These are phyloP conservation scores for Pholiota molesta DNA, from an alignment of 768 basidiomycete genomes.

Conservation along the genomic window DNA sequence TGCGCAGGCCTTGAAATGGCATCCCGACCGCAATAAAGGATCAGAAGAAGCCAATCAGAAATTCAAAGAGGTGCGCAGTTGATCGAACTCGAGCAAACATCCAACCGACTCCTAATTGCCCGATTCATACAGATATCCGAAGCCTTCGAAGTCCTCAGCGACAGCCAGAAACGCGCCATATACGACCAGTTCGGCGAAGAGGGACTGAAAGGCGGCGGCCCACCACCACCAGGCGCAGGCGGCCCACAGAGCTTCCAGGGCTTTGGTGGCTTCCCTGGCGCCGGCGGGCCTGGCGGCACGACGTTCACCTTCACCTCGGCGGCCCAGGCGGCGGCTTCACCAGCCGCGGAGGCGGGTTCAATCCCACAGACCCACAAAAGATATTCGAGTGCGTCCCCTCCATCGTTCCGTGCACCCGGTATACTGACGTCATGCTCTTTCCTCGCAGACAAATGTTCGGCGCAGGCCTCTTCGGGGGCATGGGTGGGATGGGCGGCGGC, in stretches of 20 bases:
- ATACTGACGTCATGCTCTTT: conserved; percentile 6
- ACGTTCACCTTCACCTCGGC: conserved; percentile 62
- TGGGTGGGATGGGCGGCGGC: conserved; percentile 32
- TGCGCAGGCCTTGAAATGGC: conserved; percentile 85
- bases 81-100: not conserved
- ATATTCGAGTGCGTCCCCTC: conserved; percentile 78
- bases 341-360: conserved; percentile 48
- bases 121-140: conserved; percentile 70
- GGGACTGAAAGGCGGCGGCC: conserved; percentile 80
- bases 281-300: conserved; percentile 40
- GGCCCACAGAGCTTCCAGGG: conserved; percentile 44
- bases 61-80: conserved; percentile 80
- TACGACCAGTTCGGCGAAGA: conserved; percentile 97
- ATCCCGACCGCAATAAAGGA: conserved; percentile 89
- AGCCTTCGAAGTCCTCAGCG: conserved; percentile 93
- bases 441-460: conserved; percentile 60
- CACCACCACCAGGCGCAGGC: conserved; percentile 53
- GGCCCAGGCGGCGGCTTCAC: conserved; percentile 46
- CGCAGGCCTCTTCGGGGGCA: conserved; percentile 32
- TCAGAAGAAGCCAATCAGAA: conserved; percentile 85
- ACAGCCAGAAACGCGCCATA: conserved; percentile 79
- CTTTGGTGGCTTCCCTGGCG: conserved; percentile 43
- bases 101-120: not conserved
- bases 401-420: no score
- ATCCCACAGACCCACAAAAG: conserved; percentile 80